Conservation (phyloP, 1,139 yeast genomes). For the Wickerhamomyces sp. region DNA sequence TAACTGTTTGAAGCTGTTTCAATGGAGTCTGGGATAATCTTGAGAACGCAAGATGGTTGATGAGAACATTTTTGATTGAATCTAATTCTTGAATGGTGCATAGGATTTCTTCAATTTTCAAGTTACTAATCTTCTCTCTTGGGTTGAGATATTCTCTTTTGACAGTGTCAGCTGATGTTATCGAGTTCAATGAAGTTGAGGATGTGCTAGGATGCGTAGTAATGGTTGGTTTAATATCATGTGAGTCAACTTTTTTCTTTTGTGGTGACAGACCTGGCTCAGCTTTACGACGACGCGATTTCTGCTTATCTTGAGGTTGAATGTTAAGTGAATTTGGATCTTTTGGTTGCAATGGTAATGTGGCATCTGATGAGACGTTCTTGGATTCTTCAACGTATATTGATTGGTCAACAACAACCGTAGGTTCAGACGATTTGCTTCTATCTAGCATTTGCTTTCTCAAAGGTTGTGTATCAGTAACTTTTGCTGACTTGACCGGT, state of each 20-base stretch:
- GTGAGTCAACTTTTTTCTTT: conserved; percentile 22
- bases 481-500: neutral
- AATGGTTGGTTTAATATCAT: neutral
- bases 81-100: conserved; percentile 35
- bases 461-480: neutral
- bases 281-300: conserved; percentile 25
- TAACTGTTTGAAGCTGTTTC: conserved; percentile 57
- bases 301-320: conserved; percentile 2
- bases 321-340: conserved; percentile 16
- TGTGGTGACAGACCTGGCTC: conserved; percentile 25
- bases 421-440: neutral
- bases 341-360: conserved; percentile 13
- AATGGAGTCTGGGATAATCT: conserved; percentile 84
- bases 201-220: neutral
- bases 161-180: neutral
- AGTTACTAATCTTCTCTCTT: conserved; percentile 19
- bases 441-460: neutral
- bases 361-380: conserved; percentile 10
- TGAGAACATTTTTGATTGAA: conserved; percentile 59
- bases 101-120: conserved; percentile 17
- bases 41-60: conserved; percentile 87
- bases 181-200: neutral
- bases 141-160: conserved; percentile 16
- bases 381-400: too few relatives aligned
- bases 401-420: too few relatives aligned